These are phyloP conservation scores for Candida parachauliodes DNA, from an alignment of 805 yeast species.

Conservation along the genomic window DNA sequence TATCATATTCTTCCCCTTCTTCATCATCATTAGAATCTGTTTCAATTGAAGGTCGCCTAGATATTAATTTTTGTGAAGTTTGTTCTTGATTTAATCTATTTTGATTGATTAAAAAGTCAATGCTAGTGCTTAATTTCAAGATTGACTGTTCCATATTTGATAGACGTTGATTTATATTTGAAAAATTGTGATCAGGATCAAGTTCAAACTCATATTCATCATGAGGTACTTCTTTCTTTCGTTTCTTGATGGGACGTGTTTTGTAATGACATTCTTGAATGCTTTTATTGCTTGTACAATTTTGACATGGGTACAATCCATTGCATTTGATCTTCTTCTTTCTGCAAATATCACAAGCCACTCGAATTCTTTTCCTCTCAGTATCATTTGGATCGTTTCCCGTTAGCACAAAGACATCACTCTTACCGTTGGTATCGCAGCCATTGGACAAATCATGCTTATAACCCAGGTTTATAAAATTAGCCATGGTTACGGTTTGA, in stretches of 20 bases:
- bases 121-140: slow-evolving; percentile 14
- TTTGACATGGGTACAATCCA: slow-evolving; percentile 27
- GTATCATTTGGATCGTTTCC: slow-evolving; percentile 8
- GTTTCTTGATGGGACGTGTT: slow-evolving; percentile 14
- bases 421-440: not conserved
- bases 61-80: not conserved
- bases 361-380: slow-evolving; percentile 17
- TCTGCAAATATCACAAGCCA: slow-evolving; percentile 33
- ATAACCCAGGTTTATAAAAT: too few species aligned
- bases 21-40: not conserved
- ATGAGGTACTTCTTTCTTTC: not conserved
- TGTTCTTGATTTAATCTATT: too few species aligned
- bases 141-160: slow-evolving; percentile 20
- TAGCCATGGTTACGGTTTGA: too few species aligned
- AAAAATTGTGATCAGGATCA: not conserved
- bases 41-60: not conserved
- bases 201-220: not conserved
- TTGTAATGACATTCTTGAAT: slow-evolving; percentile 21
- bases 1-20: slow-evolving; percentile 3
- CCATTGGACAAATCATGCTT: too few species aligned
- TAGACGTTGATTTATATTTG: slow-evolving; percentile 18
- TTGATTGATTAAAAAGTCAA: slow-evolving; percentile 2
- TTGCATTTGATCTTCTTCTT: slow-evolving; percentile 32
- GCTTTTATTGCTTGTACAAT: slow-evolving; percentile 20
- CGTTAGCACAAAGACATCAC: not conserved